Base-by-base conservation (phyloP, 2,329 filamentous ascomycete genomes). In the Hortaea werneckii region DNA sequence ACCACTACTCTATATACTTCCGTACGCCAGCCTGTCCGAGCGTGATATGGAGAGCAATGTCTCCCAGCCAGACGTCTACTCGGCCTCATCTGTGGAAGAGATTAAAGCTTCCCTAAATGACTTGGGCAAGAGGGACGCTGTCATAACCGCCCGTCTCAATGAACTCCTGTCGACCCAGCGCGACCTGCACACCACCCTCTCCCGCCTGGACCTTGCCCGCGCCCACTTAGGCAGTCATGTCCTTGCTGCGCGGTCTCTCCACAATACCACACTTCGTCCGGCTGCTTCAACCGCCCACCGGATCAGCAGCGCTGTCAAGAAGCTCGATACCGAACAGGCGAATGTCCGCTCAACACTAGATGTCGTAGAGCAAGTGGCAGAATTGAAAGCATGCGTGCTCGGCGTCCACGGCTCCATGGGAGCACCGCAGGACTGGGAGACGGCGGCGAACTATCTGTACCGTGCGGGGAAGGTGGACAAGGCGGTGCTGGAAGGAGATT, bases 401-500 rank as follows among this genome's bases (percentile, higher is more conserved):
- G 92, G 92, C 38, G 89, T 96, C 8, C 82, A 90, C 27, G 92
- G 89, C 12, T 94, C 86, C 49, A 98, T 98, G 92, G 92, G 90
- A 30, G 90, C 89, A 4, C 87, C 92, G 37, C 92, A 98, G 66
- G 92, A 98, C 69, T 98, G 92, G 92, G 92, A 98, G 67, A 92
- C 87, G 3, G 92, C 92, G 3, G 92, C 92, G 1, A 85, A 78
- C 40, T 96, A 96, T 65, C 76, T 98, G 48, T 80, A 85, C 52
- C 79, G 90, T 39, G 89, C 92, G 5, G 81, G 81, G 49, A 81
- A 84, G 54, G 81, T 98, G 9, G 89, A 90, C 0, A 76, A 81
- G 42, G 75, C 83, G 1, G 90, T 98, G 42, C 75, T 89, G 42
- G 77, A 84, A 54, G 87, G 92, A 27, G 78, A 80, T 11, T 98